phyloP scores from a whole-genome alignment of 495 filamentous ascomycete genomes.

The Xylaria acuta region DNA sequence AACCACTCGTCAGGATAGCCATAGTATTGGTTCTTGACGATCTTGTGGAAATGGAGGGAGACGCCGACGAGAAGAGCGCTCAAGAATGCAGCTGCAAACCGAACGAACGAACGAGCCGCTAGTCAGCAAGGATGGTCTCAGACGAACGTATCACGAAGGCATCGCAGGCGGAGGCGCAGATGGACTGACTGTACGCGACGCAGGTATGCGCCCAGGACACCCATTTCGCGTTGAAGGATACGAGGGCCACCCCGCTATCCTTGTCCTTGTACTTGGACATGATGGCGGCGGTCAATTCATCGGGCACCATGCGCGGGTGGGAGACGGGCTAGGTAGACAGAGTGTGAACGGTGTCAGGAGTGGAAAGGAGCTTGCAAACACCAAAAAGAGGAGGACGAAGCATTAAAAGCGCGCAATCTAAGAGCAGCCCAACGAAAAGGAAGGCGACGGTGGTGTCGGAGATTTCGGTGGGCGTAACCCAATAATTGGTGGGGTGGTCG shows the following conservation, averaged over 20 bases:
- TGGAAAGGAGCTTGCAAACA: not conserved
- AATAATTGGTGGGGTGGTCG: not conserved
- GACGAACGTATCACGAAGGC: not conserved
- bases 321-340: not conserved
- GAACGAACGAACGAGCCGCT: constrained; percentile 13
- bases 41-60: constrained; percentile 91
- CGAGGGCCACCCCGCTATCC: constrained; percentile 73
- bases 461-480: constrained; percentile 28
- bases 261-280: constrained; percentile 82
- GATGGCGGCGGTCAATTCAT: constrained; percentile 62
- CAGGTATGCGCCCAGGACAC: constrained; percentile 86
- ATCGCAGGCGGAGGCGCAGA: not conserved
- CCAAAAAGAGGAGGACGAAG: not conserved
- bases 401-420: not conserved
- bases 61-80: constrained; percentile 87
- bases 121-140: not conserved
- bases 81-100: constrained; percentile 75
- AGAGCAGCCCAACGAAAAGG: not conserved
- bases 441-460: constrained; percentile 17
- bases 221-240: constrained; percentile 88
- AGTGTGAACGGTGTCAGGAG: not conserved
- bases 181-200: constrained; percentile 72
- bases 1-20: constrained; percentile 99
- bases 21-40: constrained; percentile 96
- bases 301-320: constrained; percentile 15